Evolutionary conservation across 176 grass and related monocot genomes (phyloP), one percentile per base, ranked within the genome.

Genomic region (Oropetium thomaeum): DNA sequence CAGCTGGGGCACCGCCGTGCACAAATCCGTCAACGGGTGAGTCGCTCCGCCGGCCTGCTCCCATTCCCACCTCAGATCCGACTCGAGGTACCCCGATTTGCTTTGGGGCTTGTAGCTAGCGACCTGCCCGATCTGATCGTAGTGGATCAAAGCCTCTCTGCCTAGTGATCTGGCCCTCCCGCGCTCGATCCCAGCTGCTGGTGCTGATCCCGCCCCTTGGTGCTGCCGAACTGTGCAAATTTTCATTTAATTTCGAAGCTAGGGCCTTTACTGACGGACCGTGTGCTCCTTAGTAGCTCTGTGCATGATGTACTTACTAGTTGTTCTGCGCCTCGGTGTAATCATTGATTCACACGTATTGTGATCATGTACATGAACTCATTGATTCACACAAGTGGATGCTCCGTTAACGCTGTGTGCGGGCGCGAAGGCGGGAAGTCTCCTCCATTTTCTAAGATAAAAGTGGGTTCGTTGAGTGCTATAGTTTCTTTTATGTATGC

Each of bases 21-120:
- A 90, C 52, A 99, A 95, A 67, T 95, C 96, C 7, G 91, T 99
- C 53, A 99, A 99, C 82, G 96, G 96, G 96, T 99, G 70, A 78
- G 63, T 71, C 71, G 57, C 25, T n/a, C 33, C 49, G 51, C 27
- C 42, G 67, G 14, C 47, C 29, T 5, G 39, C 19, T 29, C 57
- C 19, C 35, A 15, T 10, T 68, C 29, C 62, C 16, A 29, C 75
- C 68, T 4, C 39, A 70, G 62, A 90, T 90, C 80, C 72, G 77
- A 66, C 54, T 58, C 58, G 16, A 63, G 62, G 62, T 83, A 2
- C 23, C 26, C 67, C 37, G 26, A 49, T 75, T 74, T 35, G 3
- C 45, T n/a, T 19, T n/a, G 22, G 22, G 27, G 6, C 5, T 1
- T 38, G 40, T 40, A 20, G 33, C 13, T 47, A 25, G 13, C 79